Percentiles rank a stretch among this genome's conserved stretches.
Conservation (phyloP, 148 eudicot species). For the Euryodendron excelsum region DNA sequence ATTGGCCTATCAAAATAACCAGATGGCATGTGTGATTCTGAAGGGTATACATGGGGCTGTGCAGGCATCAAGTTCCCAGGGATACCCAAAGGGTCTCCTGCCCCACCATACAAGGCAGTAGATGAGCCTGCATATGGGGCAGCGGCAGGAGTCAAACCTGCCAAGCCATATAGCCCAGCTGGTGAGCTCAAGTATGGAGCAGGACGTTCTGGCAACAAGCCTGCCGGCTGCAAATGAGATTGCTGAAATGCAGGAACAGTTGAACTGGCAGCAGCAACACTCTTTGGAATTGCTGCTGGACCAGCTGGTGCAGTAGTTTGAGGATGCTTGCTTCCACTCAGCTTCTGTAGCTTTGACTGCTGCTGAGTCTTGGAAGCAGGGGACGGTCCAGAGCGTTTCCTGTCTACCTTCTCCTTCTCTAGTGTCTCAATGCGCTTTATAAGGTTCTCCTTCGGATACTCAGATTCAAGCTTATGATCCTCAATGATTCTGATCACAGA, state of each 20-base stretch:
- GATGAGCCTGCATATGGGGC: conserved; percentile 21
- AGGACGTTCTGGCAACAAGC: conserved; percentile 23
- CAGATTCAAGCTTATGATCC: conserved; percentile 36
- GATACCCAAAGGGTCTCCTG: conserved; percentile 17
- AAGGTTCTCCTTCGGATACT: conserved; percentile 29
- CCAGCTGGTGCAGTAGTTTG: conserved; percentile 17
- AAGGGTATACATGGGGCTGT: conserved; percentile 15
- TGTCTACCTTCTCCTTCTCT: conserved; percentile 27
- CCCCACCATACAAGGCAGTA: conserved; percentile 11
- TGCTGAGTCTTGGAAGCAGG: conserved; percentile 18
- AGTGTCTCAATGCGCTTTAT: conserved; percentile 31
- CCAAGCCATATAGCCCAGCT: conserved; percentile 15
- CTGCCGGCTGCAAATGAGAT: conserved; percentile 24
- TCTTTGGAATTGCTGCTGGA: conserved; percentile 16
- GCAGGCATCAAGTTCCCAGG: conserved; percentile 16
- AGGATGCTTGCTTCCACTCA: conserved; percentile 26
- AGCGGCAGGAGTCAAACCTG: conserved; percentile 8
- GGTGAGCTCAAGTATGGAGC: conserved; percentile 22
- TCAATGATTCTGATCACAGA: conserved; percentile 35
- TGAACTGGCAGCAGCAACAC: conserved; percentile 19
- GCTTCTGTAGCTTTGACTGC: conserved; percentile 21
- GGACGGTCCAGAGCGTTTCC: conserved; percentile 19
- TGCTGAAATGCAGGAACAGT: conserved; percentile 19
- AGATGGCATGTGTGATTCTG: conserved; percentile 19
- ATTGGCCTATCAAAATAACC: conserved; percentile 24